These are phyloP conservation scores for Apiotrichum porosum DNA, from an alignment of 1,284 basidiomycete species.

Conservation along the genomic window DNA sequence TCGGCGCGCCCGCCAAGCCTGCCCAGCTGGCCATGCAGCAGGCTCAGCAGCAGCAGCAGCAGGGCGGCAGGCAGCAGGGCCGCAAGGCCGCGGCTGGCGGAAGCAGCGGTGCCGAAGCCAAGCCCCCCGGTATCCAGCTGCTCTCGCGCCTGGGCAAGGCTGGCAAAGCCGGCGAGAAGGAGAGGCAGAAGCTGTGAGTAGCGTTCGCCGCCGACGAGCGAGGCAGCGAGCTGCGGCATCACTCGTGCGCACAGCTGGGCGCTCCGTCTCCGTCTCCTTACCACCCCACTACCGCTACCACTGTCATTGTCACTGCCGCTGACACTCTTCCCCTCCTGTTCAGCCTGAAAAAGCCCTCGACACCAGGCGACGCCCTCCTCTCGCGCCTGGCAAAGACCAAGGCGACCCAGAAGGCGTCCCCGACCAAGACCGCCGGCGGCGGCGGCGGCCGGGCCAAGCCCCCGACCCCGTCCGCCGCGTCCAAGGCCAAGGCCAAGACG, in stretches of 20 bases:
- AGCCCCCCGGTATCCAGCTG: constrained; percentile 34
- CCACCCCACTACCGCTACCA: no score
- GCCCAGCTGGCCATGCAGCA: constrained; percentile 6
- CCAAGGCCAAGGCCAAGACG: constrained; percentile 1
- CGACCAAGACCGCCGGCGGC: constrained; percentile 2
- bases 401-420: background rate
- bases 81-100: background rate
- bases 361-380: constrained; percentile 31
- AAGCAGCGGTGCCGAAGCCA: constrained; percentile 32
- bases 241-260: background rate
- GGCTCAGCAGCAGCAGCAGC: constrained; percentile 34
- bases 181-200: constrained; percentile 34
- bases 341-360: constrained; percentile 27
- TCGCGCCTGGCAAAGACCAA: constrained; percentile 25
- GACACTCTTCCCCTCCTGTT: no score
- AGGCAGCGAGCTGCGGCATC: background rate
- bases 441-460: background rate
- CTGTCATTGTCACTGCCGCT: no score
- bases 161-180: constrained; percentile 23
- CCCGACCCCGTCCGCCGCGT: background rate
- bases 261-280: background rate
- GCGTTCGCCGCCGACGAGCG: constrained; percentile 1
- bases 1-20: constrained; percentile 2
- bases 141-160: constrained; percentile 29
- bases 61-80: constrained; percentile 3